Conservation (phyloP, 1,139 yeast genomes). For the Nematodospora anomalae region DNA sequence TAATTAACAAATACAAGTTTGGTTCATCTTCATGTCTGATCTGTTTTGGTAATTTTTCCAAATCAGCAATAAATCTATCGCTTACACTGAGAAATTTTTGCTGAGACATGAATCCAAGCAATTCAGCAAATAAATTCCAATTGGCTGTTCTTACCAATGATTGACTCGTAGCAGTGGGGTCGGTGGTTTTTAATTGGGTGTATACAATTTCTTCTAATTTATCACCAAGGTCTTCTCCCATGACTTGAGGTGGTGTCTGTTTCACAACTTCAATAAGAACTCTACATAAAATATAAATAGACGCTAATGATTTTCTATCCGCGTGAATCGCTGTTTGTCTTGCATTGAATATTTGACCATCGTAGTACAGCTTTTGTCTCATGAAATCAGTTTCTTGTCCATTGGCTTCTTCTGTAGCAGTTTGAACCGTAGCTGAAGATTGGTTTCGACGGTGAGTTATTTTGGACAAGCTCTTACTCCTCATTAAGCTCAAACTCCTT, state of each 20-base stretch:
- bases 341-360: constrained; percentile 54
- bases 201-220: constrained; percentile 92
- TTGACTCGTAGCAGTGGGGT: constrained; percentile 62
- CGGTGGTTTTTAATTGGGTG: constrained; percentile 84
- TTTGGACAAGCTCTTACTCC: constrained; percentile 42
- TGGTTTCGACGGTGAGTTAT: constrained; percentile 41
- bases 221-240: constrained; percentile 79
- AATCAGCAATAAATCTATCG: constrained; percentile 89
- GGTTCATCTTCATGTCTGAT: constrained; percentile 64
- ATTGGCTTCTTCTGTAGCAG: constrained; percentile 3
- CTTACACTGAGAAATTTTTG: constrained; percentile 82
- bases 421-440: constrained; percentile 27
- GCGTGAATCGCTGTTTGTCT: constrained; percentile 77
- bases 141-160: constrained; percentile 83
- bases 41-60: constrained; percentile 72
- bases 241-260: constrained; percentile 71
- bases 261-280: constrained; percentile 90
- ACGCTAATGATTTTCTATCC: constrained; percentile 81
- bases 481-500: constrained; percentile 43
- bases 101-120: constrained; percentile 88
- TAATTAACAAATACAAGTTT: constrained; percentile 69
- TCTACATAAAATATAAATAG: constrained; percentile 87
- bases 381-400: constrained; percentile 16
- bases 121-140: constrained; percentile 89
- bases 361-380: constrained; percentile 29